phyloP scores from a whole-genome alignment of 352 stramenopile species.

The Phytophthora sojae region DNA sequence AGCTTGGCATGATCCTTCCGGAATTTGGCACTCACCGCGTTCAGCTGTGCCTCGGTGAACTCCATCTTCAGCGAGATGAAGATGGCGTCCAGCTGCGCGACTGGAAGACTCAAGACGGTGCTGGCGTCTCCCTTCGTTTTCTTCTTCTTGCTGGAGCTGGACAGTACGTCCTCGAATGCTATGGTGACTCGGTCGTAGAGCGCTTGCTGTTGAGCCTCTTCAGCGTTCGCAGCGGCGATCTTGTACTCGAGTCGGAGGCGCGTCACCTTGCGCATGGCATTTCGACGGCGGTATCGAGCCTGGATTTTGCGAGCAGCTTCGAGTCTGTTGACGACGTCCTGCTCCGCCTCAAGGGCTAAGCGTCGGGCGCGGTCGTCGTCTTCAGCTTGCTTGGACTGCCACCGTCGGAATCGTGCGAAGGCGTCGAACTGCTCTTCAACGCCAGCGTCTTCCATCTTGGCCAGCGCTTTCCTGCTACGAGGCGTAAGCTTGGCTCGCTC shows the following conservation, averaged over 20 bases:
- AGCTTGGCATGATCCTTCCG: conserved; percentile 44
- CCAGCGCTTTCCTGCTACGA: conserved; percentile 23
- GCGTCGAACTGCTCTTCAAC: conserved; percentile 58
- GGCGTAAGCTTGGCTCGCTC: conserved; percentile 41
- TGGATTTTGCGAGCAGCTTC: conserved; percentile 70
- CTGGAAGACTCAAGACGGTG: conserved; percentile 50
- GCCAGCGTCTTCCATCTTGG: conserved; percentile 41
- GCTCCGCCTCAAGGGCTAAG: conserved; percentile 39
- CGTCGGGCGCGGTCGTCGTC: conserved; percentile 52
- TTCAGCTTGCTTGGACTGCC: conserved; percentile 68
- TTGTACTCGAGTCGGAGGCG: conserved; percentile 57
- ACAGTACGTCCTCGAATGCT: conserved; percentile 49
- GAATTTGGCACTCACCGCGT: conserved; percentile 41
- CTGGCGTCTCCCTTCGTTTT: conserved; percentile 24
- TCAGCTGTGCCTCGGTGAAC: conserved; percentile 42
- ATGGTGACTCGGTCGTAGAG: conserved; percentile 54
- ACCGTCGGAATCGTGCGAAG: conserved; percentile 72
- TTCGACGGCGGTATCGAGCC: conserved; percentile 64
- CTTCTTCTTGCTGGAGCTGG: conserved; percentile 30
- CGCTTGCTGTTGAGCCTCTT: conserved; percentile 54
- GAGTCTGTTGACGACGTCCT: conserved; percentile 23
- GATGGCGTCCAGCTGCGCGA: conserved; percentile 51
- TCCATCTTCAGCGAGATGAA: conserved; percentile 46
- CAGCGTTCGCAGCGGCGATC: conserved; percentile 51
- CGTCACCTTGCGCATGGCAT: conserved; percentile 60